Percentiles rank a stretch among this genome's conserved stretches.
phyloP scores from a whole-genome alignment of 192 early-diverging fungal species.

The Geranomyces michiganensis region DNA sequence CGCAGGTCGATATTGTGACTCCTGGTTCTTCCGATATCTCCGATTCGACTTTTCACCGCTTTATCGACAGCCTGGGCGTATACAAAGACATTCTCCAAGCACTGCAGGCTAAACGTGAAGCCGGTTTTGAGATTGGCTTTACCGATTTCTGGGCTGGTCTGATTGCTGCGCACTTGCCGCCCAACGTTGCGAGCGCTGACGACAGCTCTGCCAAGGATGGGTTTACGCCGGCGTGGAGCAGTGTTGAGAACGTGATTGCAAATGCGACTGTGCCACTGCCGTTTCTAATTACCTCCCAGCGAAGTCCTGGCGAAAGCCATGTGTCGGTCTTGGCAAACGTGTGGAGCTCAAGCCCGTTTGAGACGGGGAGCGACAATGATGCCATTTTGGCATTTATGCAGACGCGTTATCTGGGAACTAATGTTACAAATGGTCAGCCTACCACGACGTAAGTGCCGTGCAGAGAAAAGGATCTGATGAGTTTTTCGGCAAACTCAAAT shows the following conservation, averaged over 20 bases:
- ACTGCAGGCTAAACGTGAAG: slow-evolving; percentile 19
- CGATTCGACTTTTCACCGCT: neutral
- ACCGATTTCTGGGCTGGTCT: slow-evolving; percentile 34
- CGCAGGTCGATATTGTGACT: neutral
- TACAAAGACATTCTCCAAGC: slow-evolving; percentile 19
- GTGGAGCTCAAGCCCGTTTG: slow-evolving; percentile 33
- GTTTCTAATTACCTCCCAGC: slow-evolving; percentile 1
- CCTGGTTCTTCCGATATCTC: neutral
- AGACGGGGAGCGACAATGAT: slow-evolving; percentile 23
- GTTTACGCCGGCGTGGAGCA: slow-evolving; percentile 17
- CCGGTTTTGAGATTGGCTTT: slow-evolving; percentile 20
- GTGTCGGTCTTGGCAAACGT: slow-evolving; percentile 24
- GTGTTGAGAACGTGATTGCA: neutral
- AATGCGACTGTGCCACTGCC: slow-evolving; percentile 16
- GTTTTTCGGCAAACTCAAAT: too few relatives aligned
- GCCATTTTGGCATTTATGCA: slow-evolving; percentile 24
- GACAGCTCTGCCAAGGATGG: neutral
- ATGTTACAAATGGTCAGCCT: neutral
- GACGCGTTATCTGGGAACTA: slow-evolving; percentile 31
- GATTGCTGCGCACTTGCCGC: slow-evolving; percentile 13
- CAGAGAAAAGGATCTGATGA: too few relatives aligned
- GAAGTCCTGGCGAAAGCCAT: slow-evolving; percentile 14
- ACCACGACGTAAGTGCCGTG: too few relatives aligned
- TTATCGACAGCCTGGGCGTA: neutral
- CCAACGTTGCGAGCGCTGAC: neutral